Evolutionary conservation across 2,329 filamentous ascomycete genomes (phyloP).

Genomic region (Aspergillus sclerotialis): DNA sequence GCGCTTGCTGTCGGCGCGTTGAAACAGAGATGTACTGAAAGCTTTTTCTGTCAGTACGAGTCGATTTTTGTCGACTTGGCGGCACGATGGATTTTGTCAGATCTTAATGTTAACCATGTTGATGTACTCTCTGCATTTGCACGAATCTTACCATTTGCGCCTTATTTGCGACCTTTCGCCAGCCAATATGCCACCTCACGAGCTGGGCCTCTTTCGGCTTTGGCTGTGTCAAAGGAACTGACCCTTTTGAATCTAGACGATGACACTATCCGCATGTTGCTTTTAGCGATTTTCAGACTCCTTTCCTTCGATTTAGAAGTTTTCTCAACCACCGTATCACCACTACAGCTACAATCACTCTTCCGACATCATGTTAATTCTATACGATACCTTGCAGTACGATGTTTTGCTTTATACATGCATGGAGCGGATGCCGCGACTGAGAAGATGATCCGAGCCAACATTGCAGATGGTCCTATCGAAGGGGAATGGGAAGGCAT

Average conservation of each 20-base stretch:
- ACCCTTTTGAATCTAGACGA: conserved; percentile 29
- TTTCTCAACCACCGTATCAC: conserved; percentile 60
- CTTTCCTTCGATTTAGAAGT: conserved; percentile 65
- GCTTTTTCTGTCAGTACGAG: conserved; percentile 68
- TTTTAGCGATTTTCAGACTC: conserved; percentile 71
- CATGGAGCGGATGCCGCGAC: conserved; percentile 72
- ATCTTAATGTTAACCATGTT: conserved; percentile 26
- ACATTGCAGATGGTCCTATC: conserved; percentile 59
- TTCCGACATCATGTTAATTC: conserved; percentile 53
- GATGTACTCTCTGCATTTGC: conserved; percentile 65
- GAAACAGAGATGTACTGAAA: conserved; percentile 61
- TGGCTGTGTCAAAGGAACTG: conserved; percentile 22
- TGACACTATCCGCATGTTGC: conserved; percentile 35
- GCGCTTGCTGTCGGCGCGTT: conserved; percentile 64
- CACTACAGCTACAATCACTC: conserved; percentile 60
- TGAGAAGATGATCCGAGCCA: conserved; percentile 61
- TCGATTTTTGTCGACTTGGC: conserved; percentile 73
- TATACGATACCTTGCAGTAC: conserved; percentile 73
- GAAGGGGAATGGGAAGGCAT: conserved; percentile 68
- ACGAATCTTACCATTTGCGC: conserved; percentile 72
- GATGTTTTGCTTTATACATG: conserved; percentile 72
- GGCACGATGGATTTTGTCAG: conserved; percentile 61
- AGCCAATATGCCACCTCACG: conserved; percentile 40
- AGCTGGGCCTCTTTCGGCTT: conserved; percentile 26
- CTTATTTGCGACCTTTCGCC: conserved; percentile 68